Evolutionary conservation across 805 yeast genomes (phyloP), one percentile per base, ranked within the genome.

Genomic region (Diddensiella santjacobensis): DNA sequence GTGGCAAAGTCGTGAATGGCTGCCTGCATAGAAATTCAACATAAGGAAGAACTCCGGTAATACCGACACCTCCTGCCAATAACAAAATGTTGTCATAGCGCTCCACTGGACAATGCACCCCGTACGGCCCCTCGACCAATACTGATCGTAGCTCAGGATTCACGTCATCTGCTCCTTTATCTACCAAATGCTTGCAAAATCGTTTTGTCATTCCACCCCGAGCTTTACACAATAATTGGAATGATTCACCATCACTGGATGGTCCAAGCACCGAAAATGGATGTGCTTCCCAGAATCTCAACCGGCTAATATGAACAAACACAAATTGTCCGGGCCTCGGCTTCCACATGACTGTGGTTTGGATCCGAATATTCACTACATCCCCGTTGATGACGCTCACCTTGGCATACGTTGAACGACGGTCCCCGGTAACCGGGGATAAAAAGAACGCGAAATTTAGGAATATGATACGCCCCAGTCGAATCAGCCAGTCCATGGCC

Each of bases 51-150:
- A 78, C 67, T 0, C 80, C 83, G 0, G 87, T 78, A 57, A 81
- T 72, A 8, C 87, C 87, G 52, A 78, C 77, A 3, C 86, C 87
- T 6, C 86, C 86, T 2, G 83, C 81, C 37, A 81, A 62, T 39
- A 80, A 71, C 4, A 80, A 63, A 1, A 75, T 74, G 41, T 71
- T 70, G 30, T 70, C 70, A 56, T 74, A 79, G 18, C 71, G 67
- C 41, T 69, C 69, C 49, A 77, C 74, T 1, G 80, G 81, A 13
- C 60, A 63, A 1, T 71, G 59, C 3, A 67, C 62, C 1, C 86
- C 86, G 55, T 81, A 81, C 0, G 84, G 81, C 0, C 87, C 87
- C 55, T 81, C 87, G 18, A 81, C 70, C 6, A 75, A 59, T 4
- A 78, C 71, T 41, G 74, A 70, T 39, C 75, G 60, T 19, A 54